Base-by-base conservation (phyloP, 306 rosid species). In the Astragalus glycyphyllos region DNA sequence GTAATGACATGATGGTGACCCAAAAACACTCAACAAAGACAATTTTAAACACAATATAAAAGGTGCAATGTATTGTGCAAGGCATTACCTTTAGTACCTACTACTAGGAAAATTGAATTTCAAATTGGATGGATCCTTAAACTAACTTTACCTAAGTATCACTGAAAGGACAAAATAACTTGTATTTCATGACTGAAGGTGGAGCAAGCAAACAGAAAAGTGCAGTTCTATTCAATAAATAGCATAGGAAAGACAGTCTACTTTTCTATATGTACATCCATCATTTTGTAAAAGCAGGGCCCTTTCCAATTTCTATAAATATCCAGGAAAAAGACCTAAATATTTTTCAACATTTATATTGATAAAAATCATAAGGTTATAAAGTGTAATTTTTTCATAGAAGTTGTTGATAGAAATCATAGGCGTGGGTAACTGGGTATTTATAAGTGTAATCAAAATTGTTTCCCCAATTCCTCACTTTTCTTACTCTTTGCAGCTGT, bases 21-120 rank as follows among this genome's bases (percentile, higher is more conserved):
- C 35, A n/a, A 55, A 40, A 53, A 65, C 57, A 73, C 61, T 35
- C 34, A 73, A 69, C 26, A 56, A 15, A 31, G 44, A 54, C 63
- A 17, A 59, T 16, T 17, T 60, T 29, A 74, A 34, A 69, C 62
- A 74, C 6, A 42, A 40, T 38, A 45, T 23, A 53, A 51, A 59
- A 65, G 40, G 54, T 48, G 20, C 46, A 23, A 59, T 15, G 26
- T 66, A 34, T 37, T 9, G 14, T 11, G 17, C 34, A 56, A 56
- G 23, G 68, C 16, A 13, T 60, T 58, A 41, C 35, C 26, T 58
- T 66, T 45, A 34, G 58, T 46, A 38, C 20, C 6, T n/a, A 14
- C 6, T n/a, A 14, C 23, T 38, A 35, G 58, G 62, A 63, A 41
- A 38, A 31, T 49, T 62, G 12, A 29, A 26, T 8, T 51, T 57